Base-by-base conservation (phyloP, 176 grass and related monocot genomes). In the Melocanna baccifera region DNA sequence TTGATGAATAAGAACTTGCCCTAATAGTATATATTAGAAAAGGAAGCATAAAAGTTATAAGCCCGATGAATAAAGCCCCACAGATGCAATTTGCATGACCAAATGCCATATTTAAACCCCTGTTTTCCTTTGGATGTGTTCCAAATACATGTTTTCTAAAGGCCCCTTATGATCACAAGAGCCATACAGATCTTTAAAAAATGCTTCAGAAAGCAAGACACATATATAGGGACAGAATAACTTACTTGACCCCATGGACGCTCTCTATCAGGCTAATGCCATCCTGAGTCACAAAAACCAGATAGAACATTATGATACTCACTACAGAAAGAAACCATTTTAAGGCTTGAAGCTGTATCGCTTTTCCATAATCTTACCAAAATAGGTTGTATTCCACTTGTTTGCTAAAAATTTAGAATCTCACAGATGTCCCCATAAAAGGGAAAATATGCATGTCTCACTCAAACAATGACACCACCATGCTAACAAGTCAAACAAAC, bases 181-280 rank as follows among this genome's bases (percentile, higher is more conserved):
- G 46, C 39, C 22, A 79, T 65, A 45, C 8, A 81, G 16, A 11
- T 7, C 25, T 83, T 64, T 30, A 70, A 79, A 47, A 43, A 19
- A 45, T 6, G 65, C 61, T 65, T 41, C 55, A 66, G 45, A 30
- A 65, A 77, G 20, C 34, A 89, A 64, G 13, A 81, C 57, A 45
- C 26, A 34, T 14, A 86, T 12, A 67, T 30, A 50, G 15, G 6
- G 71, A 80, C 51, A 81, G 23, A 69, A 3, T 25, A 42, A 87
- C 91, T 95, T 92, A 98, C 96, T 93, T 89, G 71, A 91, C 86
- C 48, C 85, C 83, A 70, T 93, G 93, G 56, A 73, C 43, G 67
- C 79, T 91, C 72, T 95, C 91, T 83, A 71, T 89, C 85, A 98
- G 87, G 77, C 77, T 92, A 82, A 98, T 93, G 57, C 89, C 93